Percentiles rank a stretch among this genome's conserved stretches.
phyloP scores from a whole-genome alignment of 2,329 filamentous ascomycete genomes.

The Arthroderma uncinatum region DNA sequence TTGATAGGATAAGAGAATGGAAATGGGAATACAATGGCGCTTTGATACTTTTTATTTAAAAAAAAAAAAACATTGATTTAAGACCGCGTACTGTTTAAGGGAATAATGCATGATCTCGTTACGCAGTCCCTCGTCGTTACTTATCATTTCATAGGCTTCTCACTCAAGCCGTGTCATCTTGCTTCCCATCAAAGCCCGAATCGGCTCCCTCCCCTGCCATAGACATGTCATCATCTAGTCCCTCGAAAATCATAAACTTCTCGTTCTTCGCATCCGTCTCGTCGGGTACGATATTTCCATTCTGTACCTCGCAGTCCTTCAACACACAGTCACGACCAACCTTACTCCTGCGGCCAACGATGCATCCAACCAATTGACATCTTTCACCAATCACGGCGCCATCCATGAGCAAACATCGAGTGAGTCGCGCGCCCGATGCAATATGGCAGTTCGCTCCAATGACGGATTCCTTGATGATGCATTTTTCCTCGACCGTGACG shows the following conservation, averaged over 20 bases:
- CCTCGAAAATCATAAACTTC: conserved; percentile 48
- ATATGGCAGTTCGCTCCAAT: conserved; percentile 83
- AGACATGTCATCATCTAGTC: conserved; percentile 30
- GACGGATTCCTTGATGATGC: conserved; percentile 83
- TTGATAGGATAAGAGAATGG: background rate
- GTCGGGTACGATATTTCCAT: conserved; percentile 70
- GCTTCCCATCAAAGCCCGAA: conserved; percentile 12
- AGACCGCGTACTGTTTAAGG: background rate
- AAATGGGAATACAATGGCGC: background rate
- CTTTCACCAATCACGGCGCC: conserved; percentile 74
- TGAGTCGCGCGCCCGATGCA: conserved; percentile 69
- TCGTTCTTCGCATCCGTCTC: conserved; percentile 55
- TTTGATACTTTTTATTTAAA: background rate
- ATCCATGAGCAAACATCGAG: conserved; percentile 87
- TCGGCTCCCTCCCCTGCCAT: conserved; percentile 16
- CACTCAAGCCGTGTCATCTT: background rate
- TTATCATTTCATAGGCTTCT: background rate
- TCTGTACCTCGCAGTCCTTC: conserved; percentile 84
- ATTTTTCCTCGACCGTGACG: conserved; percentile 77
- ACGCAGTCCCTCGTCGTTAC: background rate
- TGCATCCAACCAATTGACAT: conserved; percentile 75
- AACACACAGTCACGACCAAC: conserved; percentile 74
- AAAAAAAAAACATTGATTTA: background rate
- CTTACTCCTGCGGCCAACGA: conserved; percentile 67
- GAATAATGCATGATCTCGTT: background rate